Conservation (phyloP, 768 basidiomycete species). For the Pisolithus orientalis region DNA sequence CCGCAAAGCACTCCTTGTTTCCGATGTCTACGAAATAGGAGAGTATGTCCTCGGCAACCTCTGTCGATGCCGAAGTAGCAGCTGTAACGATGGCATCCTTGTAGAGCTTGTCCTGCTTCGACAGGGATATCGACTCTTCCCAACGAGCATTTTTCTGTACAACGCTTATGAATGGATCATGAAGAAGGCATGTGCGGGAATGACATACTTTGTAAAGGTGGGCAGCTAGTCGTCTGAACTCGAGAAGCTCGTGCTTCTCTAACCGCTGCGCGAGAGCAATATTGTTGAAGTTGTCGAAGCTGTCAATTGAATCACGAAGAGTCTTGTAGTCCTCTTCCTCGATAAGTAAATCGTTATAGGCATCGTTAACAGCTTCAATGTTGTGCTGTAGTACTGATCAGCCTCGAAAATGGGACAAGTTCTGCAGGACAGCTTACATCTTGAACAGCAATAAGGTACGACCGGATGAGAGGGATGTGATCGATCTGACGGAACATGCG, state of each 20-base stretch:
- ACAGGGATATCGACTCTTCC: constrained; percentile 94
- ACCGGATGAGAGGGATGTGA: constrained; percentile 91
- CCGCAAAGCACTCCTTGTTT: constrained; percentile 96
- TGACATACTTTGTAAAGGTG: constrained; percentile 83
- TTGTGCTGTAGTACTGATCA: constrained; percentile 62
- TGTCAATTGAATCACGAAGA: constrained; percentile 94
- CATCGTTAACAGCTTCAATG: constrained; percentile 95
- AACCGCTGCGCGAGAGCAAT: constrained; percentile 78
- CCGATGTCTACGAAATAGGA: constrained; percentile 98
- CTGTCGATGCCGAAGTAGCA: constrained; percentile 72
- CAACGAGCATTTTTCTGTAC: constrained; percentile 88
- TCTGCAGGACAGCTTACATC: constrained; percentile 45
- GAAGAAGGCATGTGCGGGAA: neutral
- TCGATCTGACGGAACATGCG: constrained; percentile 93
- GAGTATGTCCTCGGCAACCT: constrained; percentile 91
- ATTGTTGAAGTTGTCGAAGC: constrained; percentile 97
- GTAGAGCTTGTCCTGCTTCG: constrained; percentile 95
- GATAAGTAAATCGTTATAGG: constrained; percentile 96
- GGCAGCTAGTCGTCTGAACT: constrained; percentile 92
- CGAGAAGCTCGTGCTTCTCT: constrained; percentile 86
- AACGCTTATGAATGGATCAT: neutral
- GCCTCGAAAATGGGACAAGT: neutral
- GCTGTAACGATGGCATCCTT: constrained; percentile 95
- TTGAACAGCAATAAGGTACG: constrained; percentile 96
- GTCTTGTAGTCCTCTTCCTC: constrained; percentile 99